Percentiles rank a stretch among this genome's conserved stretches.
These are phyloP conservation scores for Leishmania martiniquensis DNA, from an alignment of 208 protist species.

Conservation along the genomic window DNA sequence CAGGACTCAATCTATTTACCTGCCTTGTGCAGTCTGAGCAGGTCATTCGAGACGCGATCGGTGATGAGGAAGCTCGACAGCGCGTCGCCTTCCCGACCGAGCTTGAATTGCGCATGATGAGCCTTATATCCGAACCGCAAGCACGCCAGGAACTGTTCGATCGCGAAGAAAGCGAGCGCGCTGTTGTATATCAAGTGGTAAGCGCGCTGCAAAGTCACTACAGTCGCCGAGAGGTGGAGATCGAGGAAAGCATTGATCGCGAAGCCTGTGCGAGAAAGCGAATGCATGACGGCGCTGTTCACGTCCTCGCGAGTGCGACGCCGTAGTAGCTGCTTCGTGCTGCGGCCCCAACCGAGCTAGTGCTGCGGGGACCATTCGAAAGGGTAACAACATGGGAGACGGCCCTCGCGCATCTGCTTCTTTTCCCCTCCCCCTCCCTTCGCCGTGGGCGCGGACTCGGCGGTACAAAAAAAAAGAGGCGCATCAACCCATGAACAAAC, in stretches of 20 bases:
- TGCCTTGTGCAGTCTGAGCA: slow-evolving; percentile 37
- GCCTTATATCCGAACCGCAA: slow-evolving; percentile 12
- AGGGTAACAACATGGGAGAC: neutral
- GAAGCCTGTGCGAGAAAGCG: neutral
- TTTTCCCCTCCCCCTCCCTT: neutral
- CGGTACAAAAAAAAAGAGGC: no score
- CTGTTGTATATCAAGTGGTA: slow-evolving; percentile 16
- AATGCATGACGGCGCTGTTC: neutral
- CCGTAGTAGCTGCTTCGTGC: neutral
- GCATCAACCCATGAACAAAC: no score
- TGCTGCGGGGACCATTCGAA: neutral
- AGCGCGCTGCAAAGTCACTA: slow-evolving; percentile 33
- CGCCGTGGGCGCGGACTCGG: no score
- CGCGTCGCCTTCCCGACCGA: slow-evolving; percentile 11
- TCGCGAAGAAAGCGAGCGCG: slow-evolving; percentile 11
- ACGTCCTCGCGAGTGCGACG: neutral
- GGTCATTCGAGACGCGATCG: slow-evolving; percentile 19
- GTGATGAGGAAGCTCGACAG: slow-evolving; percentile 15
- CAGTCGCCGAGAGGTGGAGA: slow-evolving; percentile 37
- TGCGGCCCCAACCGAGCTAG: neutral
- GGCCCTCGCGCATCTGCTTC: neutral
- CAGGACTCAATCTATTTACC: slow-evolving; percentile 46
- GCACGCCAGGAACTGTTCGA: slow-evolving; percentile 12
- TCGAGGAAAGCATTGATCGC: slow-evolving; percentile 36
- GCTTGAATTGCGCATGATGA: slow-evolving; percentile 1